Evolutionary conservation across 129 eudicot genomes (phyloP).

Genomic region (Pittosporum tobira): DNA sequence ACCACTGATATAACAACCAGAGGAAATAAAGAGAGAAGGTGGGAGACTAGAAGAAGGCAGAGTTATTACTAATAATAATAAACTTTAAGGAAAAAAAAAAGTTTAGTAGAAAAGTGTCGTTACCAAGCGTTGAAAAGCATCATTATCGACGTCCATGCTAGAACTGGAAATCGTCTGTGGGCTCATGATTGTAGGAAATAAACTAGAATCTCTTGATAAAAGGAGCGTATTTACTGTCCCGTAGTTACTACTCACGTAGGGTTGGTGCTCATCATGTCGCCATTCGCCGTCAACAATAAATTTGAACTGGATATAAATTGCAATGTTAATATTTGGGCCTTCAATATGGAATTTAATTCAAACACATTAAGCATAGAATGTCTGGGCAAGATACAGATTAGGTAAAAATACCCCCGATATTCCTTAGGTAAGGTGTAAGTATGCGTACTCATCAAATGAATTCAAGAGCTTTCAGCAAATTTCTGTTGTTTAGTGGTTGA

Average conservation of each 20-base stretch:
- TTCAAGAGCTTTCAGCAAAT: no score
- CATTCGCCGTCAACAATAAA: slow-evolving; percentile 94
- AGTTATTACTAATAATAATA: no score
- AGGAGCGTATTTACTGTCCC: slow-evolving; percentile 73
- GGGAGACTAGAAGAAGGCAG: no score
- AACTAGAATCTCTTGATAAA: slow-evolving; percentile 49
- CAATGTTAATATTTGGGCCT: neutral
- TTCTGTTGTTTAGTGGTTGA: no score
- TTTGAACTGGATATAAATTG: slow-evolving; percentile 51
- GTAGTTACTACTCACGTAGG: slow-evolving; percentile 51
- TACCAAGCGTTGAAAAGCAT: slow-evolving; percentile 71
- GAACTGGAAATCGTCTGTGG: slow-evolving; percentile 51
- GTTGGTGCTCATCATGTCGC: slow-evolving; percentile 81
- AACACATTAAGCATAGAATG: neutral
- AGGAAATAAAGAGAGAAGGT: neutral
- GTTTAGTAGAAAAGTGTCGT: slow-evolving; percentile 8
- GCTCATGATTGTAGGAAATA: slow-evolving; percentile 37
- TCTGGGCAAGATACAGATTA: no score
- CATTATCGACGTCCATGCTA: slow-evolving; percentile 87
- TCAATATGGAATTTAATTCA: neutral
- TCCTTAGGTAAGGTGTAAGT: neutral
- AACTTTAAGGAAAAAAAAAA: no score
- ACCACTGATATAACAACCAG: neutral
- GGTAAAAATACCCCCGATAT: no score
- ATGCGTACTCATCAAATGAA: neutral